Evolutionary conservation across 2,329 filamentous ascomycete genomes (phyloP).

Genomic region (Calonectria multiphialidica): DNA sequence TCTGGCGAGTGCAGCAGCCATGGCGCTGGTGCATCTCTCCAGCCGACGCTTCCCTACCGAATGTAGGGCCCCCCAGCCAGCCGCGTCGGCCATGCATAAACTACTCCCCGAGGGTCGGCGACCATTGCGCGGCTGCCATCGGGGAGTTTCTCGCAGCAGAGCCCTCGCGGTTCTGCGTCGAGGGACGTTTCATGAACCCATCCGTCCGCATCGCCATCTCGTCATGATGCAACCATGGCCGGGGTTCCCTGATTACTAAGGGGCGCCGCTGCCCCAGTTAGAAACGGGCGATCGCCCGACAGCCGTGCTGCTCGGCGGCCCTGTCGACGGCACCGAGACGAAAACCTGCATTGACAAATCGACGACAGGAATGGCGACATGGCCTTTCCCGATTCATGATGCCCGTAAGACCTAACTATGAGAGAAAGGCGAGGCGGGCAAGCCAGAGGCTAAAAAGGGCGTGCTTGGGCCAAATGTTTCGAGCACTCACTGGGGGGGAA

Average conservation of each 20-base stretch:
- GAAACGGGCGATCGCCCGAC: constrained; percentile 45
- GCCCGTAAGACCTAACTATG: neutral
- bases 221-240: neutral
- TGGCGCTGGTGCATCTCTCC: neutral
- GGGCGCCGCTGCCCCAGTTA: constrained; percentile 7
- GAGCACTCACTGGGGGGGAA: neutral
- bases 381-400: neutral
- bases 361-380: neutral
- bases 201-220: neutral
- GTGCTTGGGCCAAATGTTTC: neutral
- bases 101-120: constrained; percentile 12
- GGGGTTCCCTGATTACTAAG: constrained; percentile 7
- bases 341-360: constrained; percentile 24
- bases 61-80: no score
- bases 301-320: constrained; percentile 36
- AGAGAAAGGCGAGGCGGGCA: neutral
- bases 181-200: neutral
- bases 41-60: neutral
- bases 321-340: constrained; percentile 24
- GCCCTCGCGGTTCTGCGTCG: neutral
- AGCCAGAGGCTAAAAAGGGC: neutral
- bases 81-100: neutral
- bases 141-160: constrained; percentile 6
- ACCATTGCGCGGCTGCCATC: constrained; percentile 8
- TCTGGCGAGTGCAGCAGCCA: neutral